Conservation (phyloP, 2,329 filamentous ascomycete species). For the Ustilaginoidea virens region DNA sequence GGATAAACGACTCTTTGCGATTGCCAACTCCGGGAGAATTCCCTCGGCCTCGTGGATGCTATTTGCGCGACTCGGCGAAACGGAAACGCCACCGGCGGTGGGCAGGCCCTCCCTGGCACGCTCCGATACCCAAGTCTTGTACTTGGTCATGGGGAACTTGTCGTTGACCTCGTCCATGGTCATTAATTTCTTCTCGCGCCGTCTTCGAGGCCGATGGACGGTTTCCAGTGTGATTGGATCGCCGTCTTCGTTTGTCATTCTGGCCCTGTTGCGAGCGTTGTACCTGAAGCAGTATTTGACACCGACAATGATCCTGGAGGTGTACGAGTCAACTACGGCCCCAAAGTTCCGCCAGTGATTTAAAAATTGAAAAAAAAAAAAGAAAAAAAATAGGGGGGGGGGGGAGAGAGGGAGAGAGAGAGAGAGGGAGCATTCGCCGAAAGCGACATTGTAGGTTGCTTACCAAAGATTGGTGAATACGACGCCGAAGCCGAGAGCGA, state of each 20-base stretch:
- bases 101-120: slow-evolving; percentile 74
- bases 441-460: too few relatives aligned
- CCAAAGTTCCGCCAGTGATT: not conserved
- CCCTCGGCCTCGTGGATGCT: slow-evolving; percentile 57
- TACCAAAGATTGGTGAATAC: slow-evolving; percentile 99
- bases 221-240: slow-evolving; percentile 78
- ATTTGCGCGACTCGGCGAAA: slow-evolving; percentile 54
- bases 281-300: slow-evolving; percentile 99
- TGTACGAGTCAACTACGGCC: slow-evolving; percentile 7
- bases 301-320: slow-evolving; percentile 87
- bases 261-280: slow-evolving; percentile 77
- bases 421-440: too few relatives aligned
- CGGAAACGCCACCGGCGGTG: slow-evolving; percentile 68
- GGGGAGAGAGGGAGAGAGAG: too few relatives aligned
- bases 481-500: slow-evolving; percentile 89
- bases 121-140: slow-evolving; percentile 83
- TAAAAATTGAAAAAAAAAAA: not conserved
- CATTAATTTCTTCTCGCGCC: slow-evolving; percentile 97
- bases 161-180: slow-evolving; percentile 98
- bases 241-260: slow-evolving; percentile 63
- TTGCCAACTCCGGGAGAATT: slow-evolving; percentile 26
- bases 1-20: slow-evolving; percentile 28
- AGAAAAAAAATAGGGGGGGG: too few relatives aligned
- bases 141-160: slow-evolving; percentile 88
- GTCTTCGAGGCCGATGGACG: slow-evolving; percentile 72